Evolutionary conservation across 2,329 filamentous ascomycete genomes (phyloP), one percentile per base, ranked within the genome.

Genomic region (Gnomoniopsis smithogilvyi): DNA sequence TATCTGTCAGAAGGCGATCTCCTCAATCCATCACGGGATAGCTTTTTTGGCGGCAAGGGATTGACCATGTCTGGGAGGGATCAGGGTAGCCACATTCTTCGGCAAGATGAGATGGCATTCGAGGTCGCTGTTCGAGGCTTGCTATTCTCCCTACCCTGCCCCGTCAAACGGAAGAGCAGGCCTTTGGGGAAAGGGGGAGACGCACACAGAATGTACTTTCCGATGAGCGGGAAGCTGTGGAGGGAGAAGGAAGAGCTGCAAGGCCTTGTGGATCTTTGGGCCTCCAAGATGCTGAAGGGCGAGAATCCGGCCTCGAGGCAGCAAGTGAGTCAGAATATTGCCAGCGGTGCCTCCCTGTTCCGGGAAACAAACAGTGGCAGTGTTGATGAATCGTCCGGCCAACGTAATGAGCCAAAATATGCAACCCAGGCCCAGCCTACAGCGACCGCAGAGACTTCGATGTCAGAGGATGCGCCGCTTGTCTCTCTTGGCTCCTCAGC

Each of bases 31-130:
- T 90, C 91, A 7, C 85, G 85, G 70, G 85, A 88, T 63, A 75
- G 84, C 14, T 87, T 87, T 62, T 90, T 91, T 62, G 83, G 85
- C 22, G 84, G 84, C 0, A 77, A 80, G 41, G 84, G 86, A 3
- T 77, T 75, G 22, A 73, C 76, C 7, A 76, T 76, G 6, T 77
- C 80, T 24, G 81, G 76, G 67, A 78, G 74, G 75, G 79, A 88
- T 70, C 79, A 81, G 0, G 83, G 83, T 21, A 85, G 86, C 55
- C 94, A 97, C 62, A 81, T 88, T 15, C 76, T 98, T 11, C 87
- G 93, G 7, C 94, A 98, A 72, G 92, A 97, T 63, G 95, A 99
- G 69, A 93, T 99, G 70, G 88, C 90, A 24, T 98, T 97, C 64
- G 91, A 99, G 64, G 87, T 94, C 19, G 92, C 92, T 4, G 91